phyloP scores from a whole-genome alignment of 495 filamentous ascomycete genomes.

The Aspergillus cavernicola region DNA sequence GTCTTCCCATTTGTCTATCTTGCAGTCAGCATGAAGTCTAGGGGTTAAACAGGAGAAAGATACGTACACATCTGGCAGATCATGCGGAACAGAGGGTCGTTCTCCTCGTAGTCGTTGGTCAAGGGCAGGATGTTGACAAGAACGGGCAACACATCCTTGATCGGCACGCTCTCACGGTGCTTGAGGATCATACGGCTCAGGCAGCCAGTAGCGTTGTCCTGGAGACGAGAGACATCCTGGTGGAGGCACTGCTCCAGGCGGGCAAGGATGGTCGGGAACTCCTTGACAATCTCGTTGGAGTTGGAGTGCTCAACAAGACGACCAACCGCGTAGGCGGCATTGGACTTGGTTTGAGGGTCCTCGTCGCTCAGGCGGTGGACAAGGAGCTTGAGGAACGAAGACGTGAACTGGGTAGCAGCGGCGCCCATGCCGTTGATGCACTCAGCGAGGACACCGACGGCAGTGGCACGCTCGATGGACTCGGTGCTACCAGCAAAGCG shows the following conservation, averaged over 20 bases:
- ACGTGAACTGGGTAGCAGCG: slow-evolving; percentile 72
- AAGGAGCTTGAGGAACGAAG: slow-evolving; percentile 70
- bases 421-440: slow-evolving; percentile 81
- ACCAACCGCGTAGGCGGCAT: slow-evolving; percentile 86
- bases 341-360: slow-evolving; percentile 89
- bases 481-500: slow-evolving; percentile 84
- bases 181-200: slow-evolving; percentile 86
- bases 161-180: slow-evolving; percentile 72
- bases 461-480: slow-evolving; percentile 78
- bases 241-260: slow-evolving; percentile 83
- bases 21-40: slow-evolving; percentile 18
- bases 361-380: slow-evolving; percentile 85
- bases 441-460: slow-evolving; percentile 89
- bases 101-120: slow-evolving; percentile 95
- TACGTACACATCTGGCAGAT: slow-evolving; percentile 80
- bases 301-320: slow-evolving; percentile 77
- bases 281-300: slow-evolving; percentile 66
- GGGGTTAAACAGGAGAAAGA: neutral
- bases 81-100: slow-evolving; percentile 85
- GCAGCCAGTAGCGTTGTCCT: slow-evolving; percentile 94
- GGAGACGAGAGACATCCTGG: slow-evolving; percentile 67
- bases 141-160: slow-evolving; percentile 74
- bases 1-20: slow-evolving; percentile 65
- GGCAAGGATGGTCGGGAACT: slow-evolving; percentile 69
- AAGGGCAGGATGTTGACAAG: slow-evolving; percentile 78